Evolutionary conservation across 2,329 filamentous ascomycete genomes (phyloP).

Genomic region (Colletotrichum sp.): DNA sequence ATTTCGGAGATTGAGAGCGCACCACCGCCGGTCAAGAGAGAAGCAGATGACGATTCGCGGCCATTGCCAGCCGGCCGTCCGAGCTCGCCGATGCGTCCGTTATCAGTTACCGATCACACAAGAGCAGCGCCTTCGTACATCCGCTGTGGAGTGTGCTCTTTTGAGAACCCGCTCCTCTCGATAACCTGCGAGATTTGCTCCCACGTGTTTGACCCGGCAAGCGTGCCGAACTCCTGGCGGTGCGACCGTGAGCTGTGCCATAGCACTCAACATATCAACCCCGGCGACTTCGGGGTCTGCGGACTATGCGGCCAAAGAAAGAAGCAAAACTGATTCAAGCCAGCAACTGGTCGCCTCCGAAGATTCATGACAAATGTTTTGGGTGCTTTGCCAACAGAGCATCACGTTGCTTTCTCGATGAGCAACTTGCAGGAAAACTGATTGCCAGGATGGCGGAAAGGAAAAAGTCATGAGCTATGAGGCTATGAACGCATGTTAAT

Average conservation of each 20-base stretch:
- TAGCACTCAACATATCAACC: conserved; percentile 67
- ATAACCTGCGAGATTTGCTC: conserved; percentile 73
- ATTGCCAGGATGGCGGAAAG: background rate
- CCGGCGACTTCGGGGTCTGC: conserved; percentile 72
- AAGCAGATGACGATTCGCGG: background rate
- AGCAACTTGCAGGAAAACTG: background rate
- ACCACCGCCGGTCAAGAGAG: background rate
- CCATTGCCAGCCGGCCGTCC: background rate
- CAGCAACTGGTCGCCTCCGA: background rate
- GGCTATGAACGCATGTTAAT: conserved; percentile 1
- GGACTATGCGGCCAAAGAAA: conserved; percentile 67
- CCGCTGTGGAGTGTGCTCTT: conserved; percentile 70
- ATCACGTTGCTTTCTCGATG: background rate
- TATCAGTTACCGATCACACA: background rate
- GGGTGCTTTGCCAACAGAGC: background rate
- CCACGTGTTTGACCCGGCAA: conserved; percentile 66
- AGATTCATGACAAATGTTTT: background rate
- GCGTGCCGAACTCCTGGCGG: conserved; percentile 65
- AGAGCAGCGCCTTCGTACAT: background rate
- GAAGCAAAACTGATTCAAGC: conserved; percentile 8
- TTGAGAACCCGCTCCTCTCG: conserved; percentile 59
- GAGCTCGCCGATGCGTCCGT: background rate
- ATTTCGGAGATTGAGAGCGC: background rate
- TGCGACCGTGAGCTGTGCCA: conserved; percentile 64
- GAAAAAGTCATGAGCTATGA: background rate